These are phyloP conservation scores for Daldinia grandis DNA, from an alignment of 495 filamentous ascomycete species.

Conservation along the genomic window DNA sequence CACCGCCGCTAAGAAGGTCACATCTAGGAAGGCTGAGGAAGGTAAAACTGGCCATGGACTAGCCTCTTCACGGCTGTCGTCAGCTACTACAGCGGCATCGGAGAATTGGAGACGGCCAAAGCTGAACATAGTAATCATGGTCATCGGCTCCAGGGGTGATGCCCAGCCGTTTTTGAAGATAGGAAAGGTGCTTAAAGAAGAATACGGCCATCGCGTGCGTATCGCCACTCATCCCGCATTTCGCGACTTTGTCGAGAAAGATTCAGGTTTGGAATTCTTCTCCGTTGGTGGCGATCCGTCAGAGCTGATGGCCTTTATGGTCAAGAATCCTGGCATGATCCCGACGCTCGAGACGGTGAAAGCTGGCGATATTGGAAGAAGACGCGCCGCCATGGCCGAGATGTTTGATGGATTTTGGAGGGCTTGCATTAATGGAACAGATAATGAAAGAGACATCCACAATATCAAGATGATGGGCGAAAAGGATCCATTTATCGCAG, in stretches of 20 bases:
- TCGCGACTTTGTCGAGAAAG: constrained; percentile 70
- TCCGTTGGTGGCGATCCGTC: constrained; percentile 75
- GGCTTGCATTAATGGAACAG: constrained; percentile 64
- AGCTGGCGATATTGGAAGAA: constrained; percentile 68
- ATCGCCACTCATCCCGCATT: constrained; percentile 76
- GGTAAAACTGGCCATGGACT: constrained; percentile 13
- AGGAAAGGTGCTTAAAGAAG: constrained; percentile 71
- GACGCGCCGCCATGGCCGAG: constrained; percentile 67
- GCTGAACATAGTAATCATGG: constrained; percentile 81
- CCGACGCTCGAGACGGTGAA: constrained; percentile 70
- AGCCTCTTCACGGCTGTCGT: constrained; percentile 36
- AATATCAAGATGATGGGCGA: constrained; percentile 65
- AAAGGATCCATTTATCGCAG: constrained; percentile 67
- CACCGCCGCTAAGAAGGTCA: constrained; percentile 56
- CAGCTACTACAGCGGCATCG: constrained; percentile 24
- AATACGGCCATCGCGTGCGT: constrained; percentile 73
- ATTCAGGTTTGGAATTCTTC: constrained; percentile 73
- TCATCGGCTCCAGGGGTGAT: constrained; percentile 79
- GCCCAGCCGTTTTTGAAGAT: constrained; percentile 80
- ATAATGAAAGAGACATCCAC: constrained; percentile 59
- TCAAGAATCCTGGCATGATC: constrained; percentile 78
- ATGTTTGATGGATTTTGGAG: constrained; percentile 71
- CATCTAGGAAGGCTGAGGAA: constrained; percentile 33
- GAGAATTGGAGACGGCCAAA: constrained; percentile 50
- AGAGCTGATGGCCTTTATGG: constrained; percentile 83